These are phyloP conservation scores for Lasiodiplodia gonubiensis DNA, from an alignment of 2,329 filamentous ascomycete species.

Conservation along the genomic window DNA sequence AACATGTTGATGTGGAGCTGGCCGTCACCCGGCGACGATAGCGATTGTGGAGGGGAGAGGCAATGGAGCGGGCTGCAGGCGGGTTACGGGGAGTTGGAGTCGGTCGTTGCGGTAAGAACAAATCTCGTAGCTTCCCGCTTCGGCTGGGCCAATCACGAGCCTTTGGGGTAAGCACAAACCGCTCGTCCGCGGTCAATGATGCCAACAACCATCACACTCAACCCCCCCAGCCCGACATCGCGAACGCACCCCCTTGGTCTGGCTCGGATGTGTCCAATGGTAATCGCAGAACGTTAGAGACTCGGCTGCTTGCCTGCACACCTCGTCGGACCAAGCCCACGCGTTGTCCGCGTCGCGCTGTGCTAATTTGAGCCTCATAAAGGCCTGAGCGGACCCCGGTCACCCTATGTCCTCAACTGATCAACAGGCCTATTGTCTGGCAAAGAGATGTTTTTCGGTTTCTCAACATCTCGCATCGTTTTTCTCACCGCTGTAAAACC, in stretches of 20 bases:
- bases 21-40: conserved; percentile 43
- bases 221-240: neutral
- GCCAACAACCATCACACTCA: conserved; percentile 14
- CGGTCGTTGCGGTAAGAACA: conserved; percentile 20
- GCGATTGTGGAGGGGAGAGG: conserved; percentile 43
- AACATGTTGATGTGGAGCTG: conserved; percentile 72
- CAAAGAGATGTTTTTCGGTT: neutral
- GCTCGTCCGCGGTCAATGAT: conserved; percentile 12
- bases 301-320: neutral
- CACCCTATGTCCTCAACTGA: neutral
- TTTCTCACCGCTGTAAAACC: neutral
- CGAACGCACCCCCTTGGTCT: neutral
- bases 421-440: neutral
- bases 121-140: conserved; percentile 28
- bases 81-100: conserved; percentile 29
- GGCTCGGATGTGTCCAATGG: neutral
- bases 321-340: neutral
- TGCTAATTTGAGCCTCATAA: conserved; percentile 22
- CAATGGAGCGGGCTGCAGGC: conserved; percentile 30
- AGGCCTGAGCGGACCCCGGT: neutral
- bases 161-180: conserved; percentile 7
- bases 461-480: neutral
- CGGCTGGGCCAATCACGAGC: conserved; percentile 21
- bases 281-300: neutral
- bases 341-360: neutral